phyloP scores from a whole-genome alignment of 2,329 filamentous ascomycete species.

The Elsinoe ampelina region DNA sequence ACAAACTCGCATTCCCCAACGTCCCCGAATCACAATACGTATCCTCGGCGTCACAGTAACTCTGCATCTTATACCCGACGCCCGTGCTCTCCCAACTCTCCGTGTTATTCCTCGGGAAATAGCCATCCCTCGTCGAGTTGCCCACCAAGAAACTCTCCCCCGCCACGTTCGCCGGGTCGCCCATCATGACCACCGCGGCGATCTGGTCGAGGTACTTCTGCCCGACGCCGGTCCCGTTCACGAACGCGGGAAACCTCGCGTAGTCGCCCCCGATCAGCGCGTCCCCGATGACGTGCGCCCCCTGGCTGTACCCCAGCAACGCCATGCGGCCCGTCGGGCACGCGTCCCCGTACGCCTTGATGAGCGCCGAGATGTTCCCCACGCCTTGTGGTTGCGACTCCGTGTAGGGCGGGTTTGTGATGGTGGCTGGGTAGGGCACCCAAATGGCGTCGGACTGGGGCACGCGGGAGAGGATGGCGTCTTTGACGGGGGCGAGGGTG shows the following conservation, averaged over 20 bases:
- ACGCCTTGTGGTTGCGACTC: neutral
- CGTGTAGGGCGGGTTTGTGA: neutral
- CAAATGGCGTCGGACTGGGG: neutral
- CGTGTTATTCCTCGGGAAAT: conserved; percentile 14
- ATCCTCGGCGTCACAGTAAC: conserved; percentile 6
- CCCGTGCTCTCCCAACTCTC: neutral
- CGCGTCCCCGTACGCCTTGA: conserved; percentile 31
- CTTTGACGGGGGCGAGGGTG: neutral
- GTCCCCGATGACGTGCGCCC: conserved; percentile 22
- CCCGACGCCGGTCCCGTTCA: neutral
- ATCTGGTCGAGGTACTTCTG: conserved; percentile 5
- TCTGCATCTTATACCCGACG: neutral
- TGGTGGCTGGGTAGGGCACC: conserved; percentile 1
- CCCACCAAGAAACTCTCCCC: neutral
- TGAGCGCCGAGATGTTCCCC: conserved; percentile 15
- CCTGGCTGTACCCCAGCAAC: conserved; percentile 36
- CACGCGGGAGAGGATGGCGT: neutral
- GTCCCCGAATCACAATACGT: conserved; percentile 3
- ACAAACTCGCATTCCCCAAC: neutral
- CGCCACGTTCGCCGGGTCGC: conserved; percentile 1
- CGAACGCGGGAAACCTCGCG: neutral
- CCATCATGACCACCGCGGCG: conserved; percentile 6
- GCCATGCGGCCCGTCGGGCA: conserved; percentile 36
- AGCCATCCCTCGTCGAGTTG: conserved; percentile 16
- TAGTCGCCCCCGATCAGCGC: conserved; percentile 16